These are phyloP conservation scores for Sphagnum fallax DNA, from an alignment of 228 moss, liverwort and hornwort species.

Conservation along the genomic window DNA sequence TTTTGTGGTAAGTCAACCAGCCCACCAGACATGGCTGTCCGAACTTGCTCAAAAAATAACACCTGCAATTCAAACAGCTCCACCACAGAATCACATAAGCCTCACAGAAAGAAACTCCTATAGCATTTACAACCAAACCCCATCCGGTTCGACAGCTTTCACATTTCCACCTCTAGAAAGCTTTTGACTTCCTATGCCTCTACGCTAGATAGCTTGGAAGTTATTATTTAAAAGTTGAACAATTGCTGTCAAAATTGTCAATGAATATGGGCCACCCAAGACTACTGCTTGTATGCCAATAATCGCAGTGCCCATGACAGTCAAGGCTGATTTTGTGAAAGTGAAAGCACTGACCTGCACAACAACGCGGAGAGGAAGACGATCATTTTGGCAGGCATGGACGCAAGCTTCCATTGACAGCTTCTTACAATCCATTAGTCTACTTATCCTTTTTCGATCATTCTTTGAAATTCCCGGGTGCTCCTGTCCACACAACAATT, in stretches of 20 bases:
- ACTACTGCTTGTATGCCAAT: too few species aligned
- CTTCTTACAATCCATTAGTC: slow-evolving; percentile 91
- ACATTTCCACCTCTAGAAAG: too few species aligned
- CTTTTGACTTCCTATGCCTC: too few species aligned
- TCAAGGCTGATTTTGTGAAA: too few species aligned
- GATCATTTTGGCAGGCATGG: slow-evolving; percentile 92
- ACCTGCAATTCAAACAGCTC: slow-evolving; percentile 48
- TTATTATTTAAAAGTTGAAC: too few species aligned
- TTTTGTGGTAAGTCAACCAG: slow-evolving; percentile 47
- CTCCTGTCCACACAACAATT: slow-evolving; percentile 37
- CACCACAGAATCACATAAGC: neutral
- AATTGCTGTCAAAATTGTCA: too few species aligned
- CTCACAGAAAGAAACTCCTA: too few species aligned
- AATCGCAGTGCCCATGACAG: too few species aligned
- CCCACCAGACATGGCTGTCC: slow-evolving; percentile 65
- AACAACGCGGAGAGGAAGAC: slow-evolving; percentile 82
- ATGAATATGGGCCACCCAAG: too few species aligned
- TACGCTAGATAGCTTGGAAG: too few species aligned
- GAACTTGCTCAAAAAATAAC: slow-evolving; percentile 85
- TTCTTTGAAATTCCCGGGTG: slow-evolving; percentile 67
- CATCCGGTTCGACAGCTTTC: too few species aligned
- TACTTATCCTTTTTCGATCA: slow-evolving; percentile 74
- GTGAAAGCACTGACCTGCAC: slow-evolving; percentile 46
- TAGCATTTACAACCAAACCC: too few species aligned
- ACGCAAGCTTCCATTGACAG: slow-evolving; percentile 90